These are phyloP conservation scores for Penicillium steckii DNA, from an alignment of 495 filamentous ascomycete genomes.

Conservation along the genomic window DNA sequence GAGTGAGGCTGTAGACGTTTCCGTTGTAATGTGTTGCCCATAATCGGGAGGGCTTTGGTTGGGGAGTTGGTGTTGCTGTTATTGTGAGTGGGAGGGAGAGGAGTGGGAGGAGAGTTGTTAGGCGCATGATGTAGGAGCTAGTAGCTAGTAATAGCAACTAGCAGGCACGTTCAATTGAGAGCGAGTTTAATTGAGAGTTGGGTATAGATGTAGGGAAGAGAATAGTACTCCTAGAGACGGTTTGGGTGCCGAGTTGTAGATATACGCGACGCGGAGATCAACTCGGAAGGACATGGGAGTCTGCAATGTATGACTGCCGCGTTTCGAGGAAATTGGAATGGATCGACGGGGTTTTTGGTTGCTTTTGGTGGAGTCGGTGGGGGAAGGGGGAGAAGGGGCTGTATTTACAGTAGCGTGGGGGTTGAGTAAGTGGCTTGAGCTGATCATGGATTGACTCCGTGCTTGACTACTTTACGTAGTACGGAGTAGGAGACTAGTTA, in stretches of 20 bases:
- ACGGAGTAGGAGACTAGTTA: too few species aligned
- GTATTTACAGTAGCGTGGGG: background rate
- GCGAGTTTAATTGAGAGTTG: too few species aligned
- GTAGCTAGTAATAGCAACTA: too few species aligned
- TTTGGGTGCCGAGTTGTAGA: too few species aligned
- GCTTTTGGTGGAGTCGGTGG: constrained; percentile 7
- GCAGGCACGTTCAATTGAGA: too few species aligned
- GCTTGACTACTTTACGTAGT: too few species aligned
- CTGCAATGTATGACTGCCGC: constrained; percentile 1
- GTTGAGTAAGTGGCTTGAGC: background rate
- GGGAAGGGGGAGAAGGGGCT: background rate
- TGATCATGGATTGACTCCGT: background rate
- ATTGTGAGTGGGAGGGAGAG: background rate
- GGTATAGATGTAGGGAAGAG: too few species aligned
- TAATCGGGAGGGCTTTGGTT: constrained; percentile 25
- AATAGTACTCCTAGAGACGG: too few species aligned
- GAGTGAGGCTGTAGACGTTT: constrained; percentile 52
- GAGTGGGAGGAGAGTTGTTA: constrained; percentile 1
- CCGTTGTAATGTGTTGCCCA: constrained; percentile 64
- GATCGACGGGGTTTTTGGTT: constrained; percentile 12
- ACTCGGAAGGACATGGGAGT: too few species aligned
- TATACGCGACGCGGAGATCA: background rate
- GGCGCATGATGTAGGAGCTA: background rate
- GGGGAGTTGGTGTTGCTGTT: background rate
- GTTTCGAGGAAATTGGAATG: constrained; percentile 14